phyloP scores from a whole-genome alignment of 192 early-diverging fungal genomes.

The Phycomyces nitens region DNA sequence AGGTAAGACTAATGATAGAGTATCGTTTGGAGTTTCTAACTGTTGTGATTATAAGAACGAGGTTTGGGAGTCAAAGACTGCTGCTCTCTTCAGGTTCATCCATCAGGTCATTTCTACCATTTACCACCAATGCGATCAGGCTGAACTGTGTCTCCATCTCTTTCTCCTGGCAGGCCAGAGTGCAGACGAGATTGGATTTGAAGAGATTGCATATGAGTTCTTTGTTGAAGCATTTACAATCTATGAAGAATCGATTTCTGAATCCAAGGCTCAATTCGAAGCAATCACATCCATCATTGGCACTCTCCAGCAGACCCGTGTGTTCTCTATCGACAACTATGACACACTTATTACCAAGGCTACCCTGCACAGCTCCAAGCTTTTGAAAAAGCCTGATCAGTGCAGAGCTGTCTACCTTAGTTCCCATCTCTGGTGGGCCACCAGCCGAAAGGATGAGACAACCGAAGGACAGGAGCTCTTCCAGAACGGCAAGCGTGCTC shows the following conservation, averaged over 20 bases:
- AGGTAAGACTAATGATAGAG: conserved; percentile 10
- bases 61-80: conserved; percentile 62
- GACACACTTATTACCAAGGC: conserved; percentile 89
- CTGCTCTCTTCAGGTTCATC: conserved; percentile 79
- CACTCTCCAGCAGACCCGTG: conserved; percentile 69
- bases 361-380: conserved; percentile 81
- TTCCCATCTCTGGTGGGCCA: conserved; percentile 87
- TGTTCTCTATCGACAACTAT: conserved; percentile 86
- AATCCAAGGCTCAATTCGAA: conserved; percentile 85
- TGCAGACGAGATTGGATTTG: conserved; percentile 81
- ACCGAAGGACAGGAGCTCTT: conserved; percentile 48
- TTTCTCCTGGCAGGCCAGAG: conserved; percentile 81
- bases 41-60: conserved; percentile 40
- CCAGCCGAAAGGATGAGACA: conserved; percentile 41
- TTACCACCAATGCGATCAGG: conserved; percentile 52
- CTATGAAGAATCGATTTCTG: conserved; percentile 94
- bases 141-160: conserved; percentile 63
- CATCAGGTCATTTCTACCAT: conserved; percentile 81
- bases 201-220: conserved; percentile 94
- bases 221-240: conserved; percentile 93
- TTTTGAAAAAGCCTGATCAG: conserved; percentile 96
- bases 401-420: conserved; percentile 78
- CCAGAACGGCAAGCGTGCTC: conserved; percentile 81
- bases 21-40: too few relatives aligned
- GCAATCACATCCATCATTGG: conserved; percentile 85